These are phyloP conservation scores for Raffaelea albimanens DNA, from an alignment of 2,329 filamentous ascomycete genomes.

Conservation along the genomic window DNA sequence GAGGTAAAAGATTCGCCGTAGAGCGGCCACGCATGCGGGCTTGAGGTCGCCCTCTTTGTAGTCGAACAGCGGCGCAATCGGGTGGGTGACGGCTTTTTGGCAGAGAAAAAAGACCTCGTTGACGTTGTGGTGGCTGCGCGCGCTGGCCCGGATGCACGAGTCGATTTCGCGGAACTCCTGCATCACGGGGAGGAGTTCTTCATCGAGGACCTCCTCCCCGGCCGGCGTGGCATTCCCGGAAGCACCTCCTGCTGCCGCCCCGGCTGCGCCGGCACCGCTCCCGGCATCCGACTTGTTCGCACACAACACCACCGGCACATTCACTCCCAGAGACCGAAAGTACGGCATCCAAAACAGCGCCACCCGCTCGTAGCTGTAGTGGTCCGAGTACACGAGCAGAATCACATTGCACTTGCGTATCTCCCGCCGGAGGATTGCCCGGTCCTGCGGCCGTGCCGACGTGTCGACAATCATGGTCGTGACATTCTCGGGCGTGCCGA, in stretches of 20 bases:
- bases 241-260: slow-evolving; percentile 2
- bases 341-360: slow-evolving; percentile 98
- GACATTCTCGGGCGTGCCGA: slow-evolving; percentile 91
- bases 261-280: neutral
- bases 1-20: slow-evolving; percentile 88
- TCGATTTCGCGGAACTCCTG: slow-evolving; percentile 98
- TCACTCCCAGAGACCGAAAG: slow-evolving; percentile 95
- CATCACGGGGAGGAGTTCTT: slow-evolving; percentile 98
- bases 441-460: slow-evolving; percentile 86
- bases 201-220: slow-evolving; percentile 72
- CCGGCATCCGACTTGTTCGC: slow-evolving; percentile 90
- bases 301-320: slow-evolving; percentile 92
- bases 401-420: slow-evolving; percentile 97
- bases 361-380: slow-evolving; percentile 97
- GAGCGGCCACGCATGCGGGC: slow-evolving; percentile 74
- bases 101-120: slow-evolving; percentile 97
- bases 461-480: slow-evolving; percentile 97
- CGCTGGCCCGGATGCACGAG: slow-evolving; percentile 91
- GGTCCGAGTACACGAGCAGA: slow-evolving; percentile 90
- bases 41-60: slow-evolving; percentile 87
- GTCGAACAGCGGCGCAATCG: slow-evolving; percentile 92
- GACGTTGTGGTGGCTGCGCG: slow-evolving; percentile 84
- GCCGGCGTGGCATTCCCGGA: slow-evolving; percentile 56
- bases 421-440: slow-evolving; percentile 81
- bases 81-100: slow-evolving; percentile 95